phyloP scores from a whole-genome alignment of 192 early-diverging fungal genomes.

The Podila verticillata region DNA sequence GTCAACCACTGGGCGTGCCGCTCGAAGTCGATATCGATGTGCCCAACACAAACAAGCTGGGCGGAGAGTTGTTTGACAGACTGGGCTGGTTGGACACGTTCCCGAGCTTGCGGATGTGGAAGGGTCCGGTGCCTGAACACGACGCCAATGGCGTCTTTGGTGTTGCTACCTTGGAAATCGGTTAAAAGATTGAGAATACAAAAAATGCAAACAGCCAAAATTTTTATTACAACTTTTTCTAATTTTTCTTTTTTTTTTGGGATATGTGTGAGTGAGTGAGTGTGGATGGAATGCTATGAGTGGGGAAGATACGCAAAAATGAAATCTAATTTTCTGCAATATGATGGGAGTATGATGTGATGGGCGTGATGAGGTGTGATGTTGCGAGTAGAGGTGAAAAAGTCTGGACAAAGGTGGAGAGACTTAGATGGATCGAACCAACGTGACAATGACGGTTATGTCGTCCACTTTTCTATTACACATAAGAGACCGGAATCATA shows the following conservation, averaged over 20 bases:
- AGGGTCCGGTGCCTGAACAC: conserved; percentile 38
- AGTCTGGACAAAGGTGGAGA: not conserved
- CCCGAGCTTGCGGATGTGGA: conserved; percentile 51
- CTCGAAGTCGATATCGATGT: conserved; percentile 26
- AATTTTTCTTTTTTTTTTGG: conserved; percentile 39
- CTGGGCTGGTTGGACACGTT: conserved; percentile 34
- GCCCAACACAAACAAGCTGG: conserved; percentile 16
- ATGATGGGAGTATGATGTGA: not conserved
- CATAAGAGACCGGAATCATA: no score
- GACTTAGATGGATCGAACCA: conserved; percentile 43
- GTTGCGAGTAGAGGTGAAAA: not conserved
- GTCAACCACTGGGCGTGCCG: not conserved
- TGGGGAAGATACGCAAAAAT: not conserved
- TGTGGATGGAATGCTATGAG: not conserved
- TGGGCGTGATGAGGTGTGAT: not conserved
- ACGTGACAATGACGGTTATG: conserved; percentile 65
- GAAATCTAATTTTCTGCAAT: not conserved
- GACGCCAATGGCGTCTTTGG: conserved; percentile 41
- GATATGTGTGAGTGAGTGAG: not conserved
- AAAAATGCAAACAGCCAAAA: not conserved
- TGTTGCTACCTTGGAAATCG: conserved; percentile 34
- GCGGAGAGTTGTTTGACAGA: conserved; percentile 22
- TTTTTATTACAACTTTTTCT: conserved; percentile 3
- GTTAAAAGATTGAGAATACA: conserved; percentile 5
- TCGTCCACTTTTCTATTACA: conserved; percentile 64